Conservation (phyloP, 352 stramenopile species). For the Phytophthora podocarpi region DNA sequence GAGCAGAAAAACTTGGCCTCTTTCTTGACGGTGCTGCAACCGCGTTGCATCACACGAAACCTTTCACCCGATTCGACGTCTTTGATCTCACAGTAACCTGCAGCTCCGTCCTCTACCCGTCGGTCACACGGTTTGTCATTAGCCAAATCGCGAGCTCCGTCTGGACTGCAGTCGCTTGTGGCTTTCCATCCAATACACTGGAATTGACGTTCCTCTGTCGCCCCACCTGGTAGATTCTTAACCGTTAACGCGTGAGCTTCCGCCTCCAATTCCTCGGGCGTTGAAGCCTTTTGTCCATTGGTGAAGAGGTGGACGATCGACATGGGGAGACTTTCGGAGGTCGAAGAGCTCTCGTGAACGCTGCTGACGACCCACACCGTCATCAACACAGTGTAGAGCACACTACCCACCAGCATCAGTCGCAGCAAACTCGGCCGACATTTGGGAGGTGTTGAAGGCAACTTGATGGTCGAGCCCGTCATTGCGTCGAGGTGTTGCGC, state of each 20-base stretch:
- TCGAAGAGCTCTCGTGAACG: slow-evolving; percentile 21
- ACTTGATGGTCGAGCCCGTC: slow-evolving; percentile 14
- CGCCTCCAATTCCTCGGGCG: slow-evolving; percentile 15
- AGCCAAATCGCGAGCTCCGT: slow-evolving; percentile 16
- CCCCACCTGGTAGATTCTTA: slow-evolving; percentile 15
- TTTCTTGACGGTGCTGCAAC: slow-evolving; percentile 37
- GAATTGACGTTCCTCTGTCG: slow-evolving; percentile 19
- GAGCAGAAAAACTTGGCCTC: slow-evolving; percentile 50
- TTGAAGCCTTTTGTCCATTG: slow-evolving; percentile 10
- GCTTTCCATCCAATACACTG: slow-evolving; percentile 29
- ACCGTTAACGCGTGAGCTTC: slow-evolving; percentile 18
- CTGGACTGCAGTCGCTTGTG: slow-evolving; percentile 17
- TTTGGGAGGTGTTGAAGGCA: slow-evolving; percentile 10
- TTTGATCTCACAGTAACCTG: slow-evolving; percentile 28
- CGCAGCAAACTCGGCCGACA: slow-evolving; percentile 23
- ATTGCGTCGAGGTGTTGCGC: slow-evolving; percentile 10
- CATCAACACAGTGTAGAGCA: slow-evolving; percentile 16
- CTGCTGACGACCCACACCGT: slow-evolving; percentile 11
- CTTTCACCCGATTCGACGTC: slow-evolving; percentile 37
- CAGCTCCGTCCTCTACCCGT: slow-evolving; percentile 17
- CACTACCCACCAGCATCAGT: slow-evolving; percentile 23
- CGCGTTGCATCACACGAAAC: slow-evolving; percentile 36
- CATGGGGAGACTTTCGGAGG: slow-evolving; percentile 13
- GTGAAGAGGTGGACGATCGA: slow-evolving; percentile 21
- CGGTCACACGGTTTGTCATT: slow-evolving; percentile 30